Evolutionary conservation across 495 filamentous ascomycete species (phyloP), one percentile per base, ranked within the genome.

Genomic region (Xylaria curta): DNA sequence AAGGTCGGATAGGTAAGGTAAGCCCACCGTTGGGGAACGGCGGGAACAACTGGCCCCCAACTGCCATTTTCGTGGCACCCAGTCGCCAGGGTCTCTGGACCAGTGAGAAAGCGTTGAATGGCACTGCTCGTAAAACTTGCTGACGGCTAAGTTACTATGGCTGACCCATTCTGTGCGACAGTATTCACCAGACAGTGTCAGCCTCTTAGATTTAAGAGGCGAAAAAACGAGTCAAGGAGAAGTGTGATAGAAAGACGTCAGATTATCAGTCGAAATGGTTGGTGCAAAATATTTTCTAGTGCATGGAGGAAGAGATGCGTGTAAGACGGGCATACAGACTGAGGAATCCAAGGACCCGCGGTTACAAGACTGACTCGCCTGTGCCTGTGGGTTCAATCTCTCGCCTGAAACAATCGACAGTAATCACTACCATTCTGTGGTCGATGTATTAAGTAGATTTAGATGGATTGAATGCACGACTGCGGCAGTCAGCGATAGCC

Each of bases 261-360:
- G 44, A 66, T 33, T 56, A 36, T 42, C 12, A 31, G 65, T 38
- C 26, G 13, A 13, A 42, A 13, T 54, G 65, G 49, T 26, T 56
- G 44, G 46, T 15, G 21, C 26, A 38, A 21, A 67, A 56, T 13
- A 56, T 67, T 40, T 21, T 44, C 21, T 31, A 17, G 60, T 44
- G 60, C 47, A 49, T 17, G 49, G 65, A 54, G 65, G 21, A 28
- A 26, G 36, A 15, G 47, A 67, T 8, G 65, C 31, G 65, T 56
- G 65, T 67, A 67, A 67, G 65, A 67, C 65, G 65, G 65, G 49
- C 65, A 67, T 67, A 67, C 63, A 36, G n/a, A 56, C 24, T 28
- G 44, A 33, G 24, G 19, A 53, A 24, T 28, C 47, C 63, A 66
- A 66, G 53, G 12, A 28, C 15, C 36, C 7, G 15, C 9, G 44